Percentiles rank a stretch among this genome's conserved stretches.
These are phyloP conservation scores for Triadica sebifera DNA, from an alignment of 345 rosid species.

Conservation along the genomic window DNA sequence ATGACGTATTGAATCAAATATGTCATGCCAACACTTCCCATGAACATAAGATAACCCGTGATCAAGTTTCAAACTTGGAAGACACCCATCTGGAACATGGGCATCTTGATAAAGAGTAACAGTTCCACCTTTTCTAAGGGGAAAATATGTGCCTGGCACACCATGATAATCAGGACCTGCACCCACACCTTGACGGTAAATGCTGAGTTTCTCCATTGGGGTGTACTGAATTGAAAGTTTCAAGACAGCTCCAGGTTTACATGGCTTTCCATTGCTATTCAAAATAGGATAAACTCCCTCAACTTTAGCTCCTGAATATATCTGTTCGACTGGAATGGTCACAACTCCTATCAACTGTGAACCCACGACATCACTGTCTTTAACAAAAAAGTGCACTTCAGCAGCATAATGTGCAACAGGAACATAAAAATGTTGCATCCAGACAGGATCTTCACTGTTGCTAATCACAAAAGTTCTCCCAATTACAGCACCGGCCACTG, in stretches of 20 bases:
- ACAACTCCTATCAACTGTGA: conserved; percentile 82
- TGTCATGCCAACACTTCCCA: conserved; percentile 91
- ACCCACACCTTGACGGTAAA: conserved; percentile 77
- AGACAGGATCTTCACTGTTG: conserved; percentile 79
- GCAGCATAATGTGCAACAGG: conserved; percentile 88
- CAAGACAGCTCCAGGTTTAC: conserved; percentile 76
- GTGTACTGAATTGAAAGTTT: conserved; percentile 71
- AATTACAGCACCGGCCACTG: conserved; percentile 58
- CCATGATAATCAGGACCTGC: conserved; percentile 79
- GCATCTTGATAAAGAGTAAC: conserved; percentile 97
- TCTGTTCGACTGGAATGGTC: conserved; percentile 72
- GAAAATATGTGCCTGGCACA: conserved; percentile 93
- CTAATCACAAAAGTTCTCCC: conserved; percentile 87
- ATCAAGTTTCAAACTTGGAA: conserved; percentile 62
- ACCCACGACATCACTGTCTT: conserved; percentile 88
- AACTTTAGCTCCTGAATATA: conserved; percentile 54
- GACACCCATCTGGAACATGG: conserved; percentile 79
- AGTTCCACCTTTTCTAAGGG: conserved; percentile 75
- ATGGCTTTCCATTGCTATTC: conserved; percentile 58
- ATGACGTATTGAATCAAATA: conserved; percentile 75
- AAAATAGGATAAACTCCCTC: conserved; percentile 68
- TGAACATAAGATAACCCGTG: conserved; percentile 61
- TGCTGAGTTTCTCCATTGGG: conserved; percentile 61
- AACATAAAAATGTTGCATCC: conserved; percentile 82
- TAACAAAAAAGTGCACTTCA: conserved; percentile 78